Evolutionary conservation across 352 stramenopile species (phyloP).

Genomic region (Elongisporangium anandrum): DNA sequence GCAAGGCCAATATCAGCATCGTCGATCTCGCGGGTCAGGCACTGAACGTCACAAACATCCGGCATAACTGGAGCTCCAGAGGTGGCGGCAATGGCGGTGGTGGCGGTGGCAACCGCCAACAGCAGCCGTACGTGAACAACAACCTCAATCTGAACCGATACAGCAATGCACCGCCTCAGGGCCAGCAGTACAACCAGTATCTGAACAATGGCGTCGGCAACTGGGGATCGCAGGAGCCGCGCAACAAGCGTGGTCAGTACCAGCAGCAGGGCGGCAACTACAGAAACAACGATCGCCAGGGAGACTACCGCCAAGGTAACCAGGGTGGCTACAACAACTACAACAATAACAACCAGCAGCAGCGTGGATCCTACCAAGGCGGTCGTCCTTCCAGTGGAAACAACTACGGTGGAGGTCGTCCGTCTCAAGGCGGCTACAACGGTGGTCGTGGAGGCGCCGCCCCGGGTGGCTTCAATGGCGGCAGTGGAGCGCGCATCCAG

Average conservation of each 20-base stretch:
- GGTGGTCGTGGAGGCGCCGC: slow-evolving; percentile 15
- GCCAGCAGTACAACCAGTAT: slow-evolving; percentile 75
- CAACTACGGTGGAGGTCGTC: slow-evolving; percentile 13
- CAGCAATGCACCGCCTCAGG: slow-evolving; percentile 10
- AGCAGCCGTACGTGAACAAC: slow-evolving; percentile 47
- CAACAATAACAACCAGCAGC: slow-evolving; percentile 6
- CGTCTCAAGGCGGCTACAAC: slow-evolving; percentile 25
- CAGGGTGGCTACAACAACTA: slow-evolving; percentile 26
- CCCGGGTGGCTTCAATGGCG: slow-evolving; percentile 14
- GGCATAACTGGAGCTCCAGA: slow-evolving; percentile 39
- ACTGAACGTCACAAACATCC: slow-evolving; percentile 48
- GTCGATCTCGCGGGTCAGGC: slow-evolving; percentile 67
- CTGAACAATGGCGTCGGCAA: slow-evolving; percentile 68
- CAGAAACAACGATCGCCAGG: slow-evolving; percentile 18
- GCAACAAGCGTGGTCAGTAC: slow-evolving; percentile 72
- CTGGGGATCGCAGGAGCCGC: slow-evolving; percentile 73
- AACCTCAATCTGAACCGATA: slow-evolving; percentile 73
- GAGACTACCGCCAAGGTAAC: slow-evolving; percentile 22
- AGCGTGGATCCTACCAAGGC: slow-evolving; percentile 9
- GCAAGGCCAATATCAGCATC: slow-evolving; percentile 83
- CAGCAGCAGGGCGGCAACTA: slow-evolving; percentile 15
- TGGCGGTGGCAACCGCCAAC: slow-evolving; percentile 21
- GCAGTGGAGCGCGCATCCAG: slow-evolving; percentile 46
- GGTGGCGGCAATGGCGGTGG: slow-evolving; percentile 29
- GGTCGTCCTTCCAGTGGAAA: slow-evolving; percentile 4